These are phyloP conservation scores for Cladosporium velox DNA, from an alignment of 2,329 filamentous ascomycete genomes.

Conservation along the genomic window DNA sequence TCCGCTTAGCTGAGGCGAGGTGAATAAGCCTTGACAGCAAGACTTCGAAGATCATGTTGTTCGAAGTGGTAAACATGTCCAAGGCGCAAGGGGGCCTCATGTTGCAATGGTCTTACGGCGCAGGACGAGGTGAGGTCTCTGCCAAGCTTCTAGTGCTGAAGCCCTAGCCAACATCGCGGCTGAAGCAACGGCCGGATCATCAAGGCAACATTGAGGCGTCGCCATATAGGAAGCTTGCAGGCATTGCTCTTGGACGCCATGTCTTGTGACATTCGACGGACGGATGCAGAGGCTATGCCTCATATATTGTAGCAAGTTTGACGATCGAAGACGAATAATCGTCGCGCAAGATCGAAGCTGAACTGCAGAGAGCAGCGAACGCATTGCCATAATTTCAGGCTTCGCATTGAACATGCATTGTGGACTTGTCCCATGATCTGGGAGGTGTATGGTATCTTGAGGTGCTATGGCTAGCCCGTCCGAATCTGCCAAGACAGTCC, in stretches of 20 bases:
- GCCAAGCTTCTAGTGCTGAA: conserved; percentile 9
- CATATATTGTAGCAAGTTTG: not conserved
- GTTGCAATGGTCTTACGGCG: not conserved
- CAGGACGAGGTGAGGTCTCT: not conserved
- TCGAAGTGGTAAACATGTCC: not conserved
- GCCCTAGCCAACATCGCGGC: not conserved
- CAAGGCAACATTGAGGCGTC: not conserved
- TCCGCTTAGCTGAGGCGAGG: not conserved
- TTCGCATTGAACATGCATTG: conserved; percentile 15
- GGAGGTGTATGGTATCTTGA: conserved; percentile 19
- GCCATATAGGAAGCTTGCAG: not conserved
- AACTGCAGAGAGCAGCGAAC: conserved; percentile 2
- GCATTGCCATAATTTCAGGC: conserved; percentile 6
- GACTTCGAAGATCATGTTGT: not conserved
- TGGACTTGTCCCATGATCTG: conserved; percentile 15
- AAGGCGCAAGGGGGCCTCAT: not conserved
- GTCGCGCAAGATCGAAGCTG: conserved; percentile 11
- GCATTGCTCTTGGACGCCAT: not conserved
- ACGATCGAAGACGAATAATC: conserved; percentile 7
- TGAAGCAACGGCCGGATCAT: not conserved
- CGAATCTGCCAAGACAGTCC: conserved; percentile 21
- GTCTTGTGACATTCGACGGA: conserved; percentile 10
- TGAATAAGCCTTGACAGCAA: not conserved
- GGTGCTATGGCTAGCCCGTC: conserved; percentile 21
- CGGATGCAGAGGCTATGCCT: not conserved